Evolutionary conservation across 1,284 basidiomycete species (phyloP), one percentile per base, ranked within the genome.

Genomic region (Chiua sp.): DNA sequence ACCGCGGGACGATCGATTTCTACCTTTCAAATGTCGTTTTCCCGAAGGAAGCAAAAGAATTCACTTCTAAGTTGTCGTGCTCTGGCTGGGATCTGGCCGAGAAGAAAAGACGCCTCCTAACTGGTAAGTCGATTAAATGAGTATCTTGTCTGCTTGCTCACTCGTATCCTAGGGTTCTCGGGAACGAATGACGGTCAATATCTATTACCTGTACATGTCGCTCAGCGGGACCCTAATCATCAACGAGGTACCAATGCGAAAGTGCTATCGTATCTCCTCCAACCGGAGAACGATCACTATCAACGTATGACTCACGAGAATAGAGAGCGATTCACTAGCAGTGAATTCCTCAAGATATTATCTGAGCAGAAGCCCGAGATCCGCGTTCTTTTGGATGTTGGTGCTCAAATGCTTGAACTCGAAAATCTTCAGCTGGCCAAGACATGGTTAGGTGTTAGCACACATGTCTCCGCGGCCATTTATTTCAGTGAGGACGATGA

Each of bases 181-280:
- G 85, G 85, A 13, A 86, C 84, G 2, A 86, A 86, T 52, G 84
- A 86, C 63, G 79, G 79, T 33, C 75, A 70, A 49, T 79, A 82
- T 58, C 68, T 87, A 1, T 70, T 85, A 4, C 84, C 84, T 1
- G 73, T 74, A 0, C 78, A 79, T 1, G 81, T 86, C 47, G 63
- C 61, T 0, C 84, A 86, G 56, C 56, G 64, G 0, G 81, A 85
- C 57, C 76, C 76, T 0, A 62, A 73, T 2, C 71, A 75, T 32
- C 83, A 85, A 59, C 70, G 67, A 0, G 68, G 74, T n/a, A 86
- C 83, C 2, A 85, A 84, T 53, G 84, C 84, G 1, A 76, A 76
- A 56, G 83, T 85, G 2, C 71, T 86, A 18, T 65, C 64, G 0
- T 77, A 79, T 53, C 70, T 85, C 1, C 72, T 86, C 7, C 79